Evolutionary conservation across 495 filamentous ascomycete species (phyloP).

Genomic region (Aspergillus kassunensis): DNA sequence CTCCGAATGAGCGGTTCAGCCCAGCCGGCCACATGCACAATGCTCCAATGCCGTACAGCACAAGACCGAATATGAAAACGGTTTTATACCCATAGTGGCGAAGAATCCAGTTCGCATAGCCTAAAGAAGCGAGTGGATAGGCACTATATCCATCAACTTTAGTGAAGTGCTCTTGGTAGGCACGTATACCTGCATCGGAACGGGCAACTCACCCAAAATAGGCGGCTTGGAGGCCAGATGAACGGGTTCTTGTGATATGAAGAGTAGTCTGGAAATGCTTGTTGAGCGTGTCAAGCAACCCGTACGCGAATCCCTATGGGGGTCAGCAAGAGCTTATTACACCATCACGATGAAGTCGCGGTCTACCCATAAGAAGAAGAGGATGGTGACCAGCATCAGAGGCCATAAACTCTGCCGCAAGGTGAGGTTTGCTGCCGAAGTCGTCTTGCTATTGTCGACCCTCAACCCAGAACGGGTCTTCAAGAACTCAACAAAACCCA

Average conservation of each 20-base stretch:
- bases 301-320: slow-evolving; percentile 49
- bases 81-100: slow-evolving; percentile 51
- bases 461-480: slow-evolving; percentile 31
- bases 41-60: slow-evolving; percentile 50
- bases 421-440: slow-evolving; percentile 54
- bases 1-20: slow-evolving; percentile 51
- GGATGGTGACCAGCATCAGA: slow-evolving; percentile 46
- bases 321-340: background rate
- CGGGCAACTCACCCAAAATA: slow-evolving; percentile 41
- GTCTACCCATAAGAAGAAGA: slow-evolving; percentile 69
- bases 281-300: slow-evolving; percentile 43
- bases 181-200: background rate
- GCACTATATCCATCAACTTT: slow-evolving; percentile 28
- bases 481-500: slow-evolving; percentile 29
- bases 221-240: slow-evolving; percentile 52
- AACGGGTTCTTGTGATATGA: slow-evolving; percentile 45
- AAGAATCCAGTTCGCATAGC: slow-evolving; percentile 55
- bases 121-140: slow-evolving; percentile 57
- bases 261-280: slow-evolving; percentile 55
- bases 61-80: slow-evolving; percentile 51
- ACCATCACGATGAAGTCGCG: background rate
- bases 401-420: slow-evolving; percentile 53
- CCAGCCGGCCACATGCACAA: slow-evolving; percentile 54
- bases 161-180: background rate
- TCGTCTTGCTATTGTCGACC: slow-evolving; percentile 46